Base-by-base conservation (phyloP, 129 eudicot genomes). In the Ambrosia trifida region DNA sequence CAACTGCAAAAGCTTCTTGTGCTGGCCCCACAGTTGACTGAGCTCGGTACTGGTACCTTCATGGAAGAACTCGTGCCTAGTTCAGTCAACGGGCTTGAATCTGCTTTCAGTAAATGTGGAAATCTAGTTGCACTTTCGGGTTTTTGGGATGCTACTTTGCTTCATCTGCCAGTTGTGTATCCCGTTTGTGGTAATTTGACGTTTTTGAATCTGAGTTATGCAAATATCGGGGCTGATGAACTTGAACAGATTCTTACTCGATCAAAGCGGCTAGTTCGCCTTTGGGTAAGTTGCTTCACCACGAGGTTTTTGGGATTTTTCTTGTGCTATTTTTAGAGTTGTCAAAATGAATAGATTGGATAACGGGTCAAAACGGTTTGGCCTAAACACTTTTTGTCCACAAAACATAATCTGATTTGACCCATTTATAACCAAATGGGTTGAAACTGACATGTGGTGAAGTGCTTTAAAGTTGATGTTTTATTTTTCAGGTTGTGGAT, bases 1-100 rank as follows among this genome's bases (percentile, higher is more conserved):
- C 86, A 86, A 51, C 30, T 89, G 74, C 81, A 67, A 59, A 80
- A 49, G 77, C 83, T 92, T 51, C 85, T 92, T 64, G 69, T 77
- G 50, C 80, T 46, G 11, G 86, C 96, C 40, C 89, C 98, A 53
- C 82, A 79, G 38, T 65, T 91, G 73, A 57, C 30, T 11, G 88
- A 84, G 82, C 87, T 91, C 43, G 94, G 98, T 5, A 91, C 98
- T 4, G 98, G 98, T 38, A 74, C 91, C 1, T 84, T 88, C 76
- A 17, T 68, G 35, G 85, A 83, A 78, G 88, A 89, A 61, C 80
- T 86, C 28, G 54, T 46, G 19, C 44, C 89, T 35, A 49, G 72
- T 63, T 72, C 79, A 10, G 76, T 41, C 53, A 65, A 76, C 14
- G 83, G 76, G 36, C 85, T 86, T 3, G 81, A 65, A 67, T 70